Percentiles rank a stretch among this genome's conserved stretches.
These are phyloP conservation scores for Sordaria brevicollis DNA, from an alignment of 495 filamentous ascomycete genomes.

Conservation along the genomic window DNA sequence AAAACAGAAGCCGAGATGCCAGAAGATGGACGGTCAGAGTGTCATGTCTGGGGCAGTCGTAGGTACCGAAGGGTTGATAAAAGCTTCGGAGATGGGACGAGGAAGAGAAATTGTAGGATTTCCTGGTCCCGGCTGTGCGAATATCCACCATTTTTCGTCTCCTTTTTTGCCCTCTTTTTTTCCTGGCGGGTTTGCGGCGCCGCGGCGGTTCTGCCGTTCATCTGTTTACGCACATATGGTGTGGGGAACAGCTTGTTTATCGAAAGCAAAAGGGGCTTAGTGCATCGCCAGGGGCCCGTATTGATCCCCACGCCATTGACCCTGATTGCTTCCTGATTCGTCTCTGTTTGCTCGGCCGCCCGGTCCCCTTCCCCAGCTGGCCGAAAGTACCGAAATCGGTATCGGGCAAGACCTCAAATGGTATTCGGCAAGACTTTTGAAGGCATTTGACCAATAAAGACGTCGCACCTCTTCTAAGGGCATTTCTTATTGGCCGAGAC, in stretches of 20 bases:
- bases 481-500: too few relatives aligned
- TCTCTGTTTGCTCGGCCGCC: not conserved
- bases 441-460: too few relatives aligned
- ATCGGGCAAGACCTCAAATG: too few relatives aligned
- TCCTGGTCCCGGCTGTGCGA: not conserved
- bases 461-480: too few relatives aligned
- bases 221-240: slow-evolving; percentile 22
- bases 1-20: not conserved
- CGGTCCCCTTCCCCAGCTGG: not conserved
- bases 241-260: slow-evolving; percentile 28
- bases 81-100: not conserved
- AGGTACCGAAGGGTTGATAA: not conserved
- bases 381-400: too few relatives aligned
- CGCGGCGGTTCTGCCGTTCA: not conserved
- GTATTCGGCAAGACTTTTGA: too few relatives aligned
- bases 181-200: not conserved
- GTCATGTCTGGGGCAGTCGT: not conserved
- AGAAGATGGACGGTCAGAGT: not conserved
- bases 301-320: slow-evolving; percentile 5
- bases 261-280: slow-evolving; percentile 19
- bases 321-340: slow-evolving; percentile 8
- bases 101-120: not conserved
- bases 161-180: not conserved
- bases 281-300: slow-evolving; percentile 5
- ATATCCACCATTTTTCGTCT: not conserved